Percentiles rank a stretch among this genome's conserved stretches.
Conservation (phyloP, 768 basidiomycete species). For the Agaricus sinodeliciosus region DNA sequence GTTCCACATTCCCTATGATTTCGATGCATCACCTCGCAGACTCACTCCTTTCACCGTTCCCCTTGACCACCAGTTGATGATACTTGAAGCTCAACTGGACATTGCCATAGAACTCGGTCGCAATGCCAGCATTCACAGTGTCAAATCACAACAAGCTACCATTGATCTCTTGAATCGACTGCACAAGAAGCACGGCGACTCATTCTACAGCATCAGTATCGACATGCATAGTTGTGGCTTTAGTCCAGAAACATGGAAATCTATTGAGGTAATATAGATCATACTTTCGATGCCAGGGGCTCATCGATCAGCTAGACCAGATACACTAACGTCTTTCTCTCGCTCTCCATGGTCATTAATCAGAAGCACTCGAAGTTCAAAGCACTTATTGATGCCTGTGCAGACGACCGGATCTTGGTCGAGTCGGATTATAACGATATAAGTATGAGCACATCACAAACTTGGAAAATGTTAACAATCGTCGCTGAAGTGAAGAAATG, state of each 20-base stretch:
- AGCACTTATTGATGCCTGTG: slow-evolving; percentile 57
- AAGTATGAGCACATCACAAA: slow-evolving; percentile 45
- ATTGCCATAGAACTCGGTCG: slow-evolving; percentile 75
- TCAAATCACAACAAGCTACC: slow-evolving; percentile 68
- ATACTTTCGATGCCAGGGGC: neutral
- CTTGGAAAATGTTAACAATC: slow-evolving; percentile 72
- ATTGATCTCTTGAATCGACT: slow-evolving; percentile 57
- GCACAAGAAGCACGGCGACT: slow-evolving; percentile 45
- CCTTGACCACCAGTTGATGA: slow-evolving; percentile 68
- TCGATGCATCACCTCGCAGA: slow-evolving; percentile 38
- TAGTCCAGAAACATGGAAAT: slow-evolving; percentile 67
- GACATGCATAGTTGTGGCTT: slow-evolving; percentile 91
- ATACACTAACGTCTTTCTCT: slow-evolving; percentile 78
- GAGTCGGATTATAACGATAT: slow-evolving; percentile 84
- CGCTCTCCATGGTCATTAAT: slow-evolving; percentile 84
- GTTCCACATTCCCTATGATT: slow-evolving; percentile 65
- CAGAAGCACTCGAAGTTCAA: slow-evolving; percentile 57
- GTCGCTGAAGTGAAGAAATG: slow-evolving; percentile 77
- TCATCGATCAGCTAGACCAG: slow-evolving; percentile 39
- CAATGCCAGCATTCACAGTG: slow-evolving; percentile 85
- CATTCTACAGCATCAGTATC: slow-evolving; percentile 65
- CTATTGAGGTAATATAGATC: slow-evolving; percentile 55
- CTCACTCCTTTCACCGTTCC: slow-evolving; percentile 78
- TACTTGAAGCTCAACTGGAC: slow-evolving; percentile 81
- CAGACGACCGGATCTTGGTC: slow-evolving; percentile 63